phyloP scores from a whole-genome alignment of 306 rosid genomes.

The Albizia julibrissin region DNA sequence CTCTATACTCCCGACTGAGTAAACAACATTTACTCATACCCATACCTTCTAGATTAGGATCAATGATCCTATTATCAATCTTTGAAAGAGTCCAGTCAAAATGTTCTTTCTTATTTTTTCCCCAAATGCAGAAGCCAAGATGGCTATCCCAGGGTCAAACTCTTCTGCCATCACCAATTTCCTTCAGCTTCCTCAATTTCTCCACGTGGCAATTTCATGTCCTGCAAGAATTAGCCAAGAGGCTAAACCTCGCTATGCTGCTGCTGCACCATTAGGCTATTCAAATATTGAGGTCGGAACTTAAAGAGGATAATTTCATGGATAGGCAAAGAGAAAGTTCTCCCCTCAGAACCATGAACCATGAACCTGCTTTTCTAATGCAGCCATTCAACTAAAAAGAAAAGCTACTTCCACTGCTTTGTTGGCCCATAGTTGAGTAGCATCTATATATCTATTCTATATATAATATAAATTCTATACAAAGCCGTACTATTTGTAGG shows the following conservation, averaged over 20 bases:
- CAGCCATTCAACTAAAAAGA: not conserved
- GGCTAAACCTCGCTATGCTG: constrained; percentile 17
- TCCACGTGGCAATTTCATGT: constrained; percentile 32
- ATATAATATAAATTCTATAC: not conserved
- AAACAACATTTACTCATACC: constrained; percentile 20
- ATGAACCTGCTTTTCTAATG: not conserved
- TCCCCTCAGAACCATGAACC: not conserved
- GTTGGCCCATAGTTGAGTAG: not conserved
- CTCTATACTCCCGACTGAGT: constrained; percentile 28
- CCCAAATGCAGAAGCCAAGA: constrained; percentile 27
- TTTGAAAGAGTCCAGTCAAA: constrained; percentile 30
- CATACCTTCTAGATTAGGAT: constrained; percentile 19
- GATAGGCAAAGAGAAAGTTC: not conserved
- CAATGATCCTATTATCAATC: constrained; percentile 18
- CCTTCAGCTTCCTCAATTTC: constrained; percentile 25
- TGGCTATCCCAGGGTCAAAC: constrained; percentile 26
- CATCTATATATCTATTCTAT: not conserved
- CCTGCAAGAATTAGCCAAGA: constrained; percentile 35
- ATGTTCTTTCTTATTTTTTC: not conserved
- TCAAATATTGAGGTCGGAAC: not conserved
- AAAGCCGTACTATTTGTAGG: not conserved
- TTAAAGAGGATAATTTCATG: not conserved
- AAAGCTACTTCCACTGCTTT: constrained; percentile 7
- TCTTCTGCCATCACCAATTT: constrained; percentile 18
- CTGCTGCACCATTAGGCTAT: not conserved